phyloP scores from a whole-genome alignment of 2,329 filamentous ascomycete species.

The Botrytis hyacinthi region DNA sequence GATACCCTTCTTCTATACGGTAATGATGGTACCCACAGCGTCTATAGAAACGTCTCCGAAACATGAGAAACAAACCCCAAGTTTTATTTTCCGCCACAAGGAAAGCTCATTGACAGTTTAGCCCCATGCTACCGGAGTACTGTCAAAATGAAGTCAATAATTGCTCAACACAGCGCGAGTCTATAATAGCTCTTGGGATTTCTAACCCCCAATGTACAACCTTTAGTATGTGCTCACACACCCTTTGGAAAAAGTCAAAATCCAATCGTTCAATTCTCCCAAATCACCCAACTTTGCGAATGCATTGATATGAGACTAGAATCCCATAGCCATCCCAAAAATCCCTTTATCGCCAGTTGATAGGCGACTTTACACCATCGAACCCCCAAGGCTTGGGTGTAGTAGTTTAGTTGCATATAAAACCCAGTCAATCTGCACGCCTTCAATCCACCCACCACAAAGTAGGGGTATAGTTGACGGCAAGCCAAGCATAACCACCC shows the following conservation, averaged over 20 bases:
- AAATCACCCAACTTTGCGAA: neutral
- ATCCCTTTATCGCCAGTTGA: neutral
- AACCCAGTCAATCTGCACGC: neutral
- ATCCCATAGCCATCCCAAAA: neutral
- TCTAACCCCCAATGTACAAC: neutral
- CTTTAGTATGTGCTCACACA: neutral
- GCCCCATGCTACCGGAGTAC: neutral
- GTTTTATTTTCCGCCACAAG: neutral
- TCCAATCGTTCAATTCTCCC: neutral
- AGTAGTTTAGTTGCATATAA: neutral
- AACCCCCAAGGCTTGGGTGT: neutral
- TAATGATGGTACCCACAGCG: neutral
- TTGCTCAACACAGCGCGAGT: neutral
- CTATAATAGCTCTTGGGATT: neutral
- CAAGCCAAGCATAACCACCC: neutral
- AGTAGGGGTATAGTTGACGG: neutral
- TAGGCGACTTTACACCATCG: neutral
- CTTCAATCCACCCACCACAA: neutral
- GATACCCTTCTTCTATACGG: neutral
- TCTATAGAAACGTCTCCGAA: conserved; percentile 15
- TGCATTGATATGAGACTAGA: neutral
- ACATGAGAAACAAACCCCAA: conserved; percentile 6
- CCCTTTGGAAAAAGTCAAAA: neutral
- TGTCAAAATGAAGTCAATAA: neutral
- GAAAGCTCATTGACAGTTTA: neutral